Percentiles rank a stretch among this genome's conserved stretches.
Evolutionary conservation across 148 eudicot genomes (phyloP).

Genomic region (Vaccinium myrtillus): DNA sequence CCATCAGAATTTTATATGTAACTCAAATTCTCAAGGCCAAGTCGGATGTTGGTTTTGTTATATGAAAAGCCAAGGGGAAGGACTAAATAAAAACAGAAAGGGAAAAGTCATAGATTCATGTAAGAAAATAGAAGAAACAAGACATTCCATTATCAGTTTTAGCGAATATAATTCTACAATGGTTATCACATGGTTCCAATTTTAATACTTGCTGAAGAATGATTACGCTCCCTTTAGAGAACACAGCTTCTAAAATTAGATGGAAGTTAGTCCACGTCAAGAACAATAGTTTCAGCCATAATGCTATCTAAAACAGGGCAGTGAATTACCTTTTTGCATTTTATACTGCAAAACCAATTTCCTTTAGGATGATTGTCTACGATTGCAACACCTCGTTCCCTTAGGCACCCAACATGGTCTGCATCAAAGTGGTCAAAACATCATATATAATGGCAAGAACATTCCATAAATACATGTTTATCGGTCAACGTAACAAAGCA

Average conservation of each 20-base stretch:
- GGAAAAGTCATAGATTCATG: not conserved
- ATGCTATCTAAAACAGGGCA: not conserved
- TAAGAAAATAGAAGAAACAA: conserved; percentile 7
- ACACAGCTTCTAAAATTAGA: not conserved
- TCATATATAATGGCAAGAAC: not conserved
- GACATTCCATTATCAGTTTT: not conserved
- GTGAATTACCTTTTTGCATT: conserved; percentile 68
- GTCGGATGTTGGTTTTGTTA: not conserved
- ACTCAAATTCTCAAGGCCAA: not conserved
- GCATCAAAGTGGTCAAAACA: conserved; percentile 23
- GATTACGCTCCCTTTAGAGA: not conserved
- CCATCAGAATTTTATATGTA: not conserved
- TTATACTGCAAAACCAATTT: conserved; percentile 71
- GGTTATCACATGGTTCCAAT: not conserved
- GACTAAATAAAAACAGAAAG: not conserved
- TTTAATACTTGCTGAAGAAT: conserved; percentile 5
- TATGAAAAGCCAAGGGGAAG: not conserved
- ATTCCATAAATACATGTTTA: not conserved
- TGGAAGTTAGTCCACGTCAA: not conserved
- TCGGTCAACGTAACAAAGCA: not conserved
- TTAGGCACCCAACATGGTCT: conserved; percentile 79
- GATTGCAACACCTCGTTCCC: conserved; percentile 29
- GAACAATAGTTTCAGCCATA: not conserved
- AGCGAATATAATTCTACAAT: not conserved
- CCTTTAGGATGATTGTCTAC: conserved; percentile 30